phyloP scores from a whole-genome alignment of 805 yeast species.

The Saccharomycopsis sp. region DNA sequence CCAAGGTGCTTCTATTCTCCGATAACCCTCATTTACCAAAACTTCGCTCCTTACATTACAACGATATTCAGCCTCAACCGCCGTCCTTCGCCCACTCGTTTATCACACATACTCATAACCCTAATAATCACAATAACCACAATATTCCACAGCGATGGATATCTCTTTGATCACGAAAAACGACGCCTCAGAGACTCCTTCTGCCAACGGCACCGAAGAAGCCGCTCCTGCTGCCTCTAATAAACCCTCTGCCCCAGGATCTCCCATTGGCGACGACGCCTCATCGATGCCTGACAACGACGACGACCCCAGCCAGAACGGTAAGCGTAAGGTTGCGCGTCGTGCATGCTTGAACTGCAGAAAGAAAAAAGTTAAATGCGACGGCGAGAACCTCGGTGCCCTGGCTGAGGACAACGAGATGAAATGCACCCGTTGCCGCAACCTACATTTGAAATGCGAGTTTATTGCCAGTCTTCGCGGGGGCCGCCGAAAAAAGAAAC shows the following conservation, averaged over 20 bases:
- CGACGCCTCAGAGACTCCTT: not conserved
- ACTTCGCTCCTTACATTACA: too few species aligned
- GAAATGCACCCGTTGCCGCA: slow-evolving; percentile 36
- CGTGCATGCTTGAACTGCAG: slow-evolving; percentile 60
- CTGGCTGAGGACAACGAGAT: slow-evolving; percentile 26
- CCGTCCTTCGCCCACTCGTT: too few species aligned
- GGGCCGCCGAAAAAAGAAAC: slow-evolving; percentile 37
- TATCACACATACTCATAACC: too few species aligned
- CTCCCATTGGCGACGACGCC: not conserved
- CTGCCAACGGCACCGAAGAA: not conserved
- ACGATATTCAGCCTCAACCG: too few species aligned
- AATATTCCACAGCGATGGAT: too few species aligned
- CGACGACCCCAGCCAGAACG: not conserved
- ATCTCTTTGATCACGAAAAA: not conserved
- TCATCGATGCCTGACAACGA: not conserved
- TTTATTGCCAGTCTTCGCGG: slow-evolving; percentile 54
- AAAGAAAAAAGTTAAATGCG: slow-evolving; percentile 60
- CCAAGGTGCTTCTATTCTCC: too few species aligned
- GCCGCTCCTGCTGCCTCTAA: not conserved
- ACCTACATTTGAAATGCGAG: slow-evolving; percentile 44
- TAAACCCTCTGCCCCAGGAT: not conserved
- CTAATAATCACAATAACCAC: too few species aligned
- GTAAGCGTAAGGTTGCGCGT: slow-evolving; percentile 45
- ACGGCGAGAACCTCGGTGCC: slow-evolving; percentile 41
- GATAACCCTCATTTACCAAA: too few species aligned